These are phyloP conservation scores for Sclerotinia trifoliorum DNA, from an alignment of 2,329 filamentous ascomycete genomes.

Conservation along the genomic window DNA sequence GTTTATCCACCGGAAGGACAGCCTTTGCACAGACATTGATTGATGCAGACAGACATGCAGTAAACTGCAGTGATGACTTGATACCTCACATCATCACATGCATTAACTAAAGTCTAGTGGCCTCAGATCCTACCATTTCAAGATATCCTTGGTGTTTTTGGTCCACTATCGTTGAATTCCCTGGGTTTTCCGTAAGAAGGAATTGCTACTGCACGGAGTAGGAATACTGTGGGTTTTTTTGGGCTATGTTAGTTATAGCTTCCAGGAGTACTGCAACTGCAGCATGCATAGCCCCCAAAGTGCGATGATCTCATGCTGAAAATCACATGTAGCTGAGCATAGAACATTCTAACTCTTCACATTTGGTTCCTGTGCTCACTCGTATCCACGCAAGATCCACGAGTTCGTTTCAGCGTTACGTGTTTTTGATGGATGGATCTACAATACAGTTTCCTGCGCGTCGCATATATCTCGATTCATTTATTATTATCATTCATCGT, in stretches of 20 bases:
- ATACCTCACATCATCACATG: not conserved
- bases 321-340: not conserved
- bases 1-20: not conserved
- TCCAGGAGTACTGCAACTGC: too few species aligned
- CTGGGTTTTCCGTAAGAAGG: not conserved
- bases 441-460: not conserved
- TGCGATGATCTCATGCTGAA: not conserved
- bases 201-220: too few species aligned
- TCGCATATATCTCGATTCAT: not conserved
- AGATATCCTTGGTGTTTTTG: not conserved
- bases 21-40: conserved; percentile 20
- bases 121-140: conserved; percentile 3
- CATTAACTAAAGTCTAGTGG: not conserved
- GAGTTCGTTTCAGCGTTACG: not conserved
- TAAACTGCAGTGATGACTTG: too few species aligned
- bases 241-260: not conserved
- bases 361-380: not conserved
- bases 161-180: not conserved
- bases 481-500: not conserved
- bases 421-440: not conserved
- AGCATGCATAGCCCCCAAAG: not conserved
- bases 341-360: not conserved
- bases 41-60: not conserved
- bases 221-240: too few species aligned
- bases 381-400: not conserved